Base-by-base conservation (phyloP, 148 eudicot genomes). In the Arbutus unedo region DNA sequence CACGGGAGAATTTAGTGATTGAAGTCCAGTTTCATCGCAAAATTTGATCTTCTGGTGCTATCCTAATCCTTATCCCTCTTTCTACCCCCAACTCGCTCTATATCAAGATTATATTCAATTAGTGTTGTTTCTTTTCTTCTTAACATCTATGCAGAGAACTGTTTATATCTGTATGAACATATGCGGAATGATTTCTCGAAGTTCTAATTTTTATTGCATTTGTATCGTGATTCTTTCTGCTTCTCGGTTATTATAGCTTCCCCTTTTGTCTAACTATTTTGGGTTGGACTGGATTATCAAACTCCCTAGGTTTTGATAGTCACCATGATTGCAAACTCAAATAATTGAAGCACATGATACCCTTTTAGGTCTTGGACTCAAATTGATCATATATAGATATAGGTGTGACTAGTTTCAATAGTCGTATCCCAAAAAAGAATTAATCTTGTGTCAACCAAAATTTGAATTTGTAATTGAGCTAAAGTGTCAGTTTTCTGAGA, bases 1-100 rank as follows among this genome's bases (percentile, higher is more conserved):
- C 5, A 70, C 74, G 0, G 74, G 4, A 41, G 14, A 41, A 11
- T 1, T 41, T 47, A 14, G 74, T 43, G 48, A 41, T 70, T 43
- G n/a, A 70, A 70, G 47, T 16, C 47, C 21, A 68, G 41, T 70
- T 70, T 14, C n/a, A 6, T 15, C 74, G 48, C 47, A 70, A 6
- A 38, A 38, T 70, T 70, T 43, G 14, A 78, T 47, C 76, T 73
- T 73, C 76, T 19, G 76, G 76, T 73, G 49, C 76, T 44, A 6
- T 19, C 54, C 76, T 11, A 7, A 16, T 44, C 31, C 53, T 47
- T 73, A 19, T 6, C 31, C 25, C 9, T 11, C 45, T 68, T 2
- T 68, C 19, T 68, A 31, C 38, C 38, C 38, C 38, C 38, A 0
- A 31, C 38, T 31, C 38, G 1, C 38, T 31, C 38, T 31, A 31